A percentile compares a stretch with the other conserved stretches of the same genome.
These are phyloP conservation scores for Blastobotrys apis DNA, from an alignment of 1,139 yeast genomes.

Conservation along the genomic window DNA sequence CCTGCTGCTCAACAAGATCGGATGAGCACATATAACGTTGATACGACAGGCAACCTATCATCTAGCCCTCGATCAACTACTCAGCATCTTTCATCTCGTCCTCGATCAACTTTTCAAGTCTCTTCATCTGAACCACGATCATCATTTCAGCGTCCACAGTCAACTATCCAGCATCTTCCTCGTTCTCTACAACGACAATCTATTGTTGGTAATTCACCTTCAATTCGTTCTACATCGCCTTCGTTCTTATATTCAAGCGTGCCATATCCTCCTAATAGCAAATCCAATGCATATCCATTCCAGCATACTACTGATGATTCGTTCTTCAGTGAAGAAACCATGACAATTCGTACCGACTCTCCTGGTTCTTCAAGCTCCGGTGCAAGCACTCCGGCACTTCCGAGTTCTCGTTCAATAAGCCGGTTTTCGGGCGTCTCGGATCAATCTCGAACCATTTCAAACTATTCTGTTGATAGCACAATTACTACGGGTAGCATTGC, in stretches of 20 bases:
- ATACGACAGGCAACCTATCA: background rate
- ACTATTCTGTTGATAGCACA: background rate
- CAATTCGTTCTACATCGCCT: constrained; percentile 7
- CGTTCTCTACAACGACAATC: no score
- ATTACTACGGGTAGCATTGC: background rate
- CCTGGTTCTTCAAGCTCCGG: background rate
- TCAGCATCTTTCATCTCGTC: background rate
- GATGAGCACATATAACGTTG: constrained; percentile 4
- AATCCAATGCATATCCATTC: background rate
- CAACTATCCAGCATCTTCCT: no score
- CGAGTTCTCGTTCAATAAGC: background rate
- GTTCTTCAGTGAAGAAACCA: background rate
- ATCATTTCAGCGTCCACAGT: no score
- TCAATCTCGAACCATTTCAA: background rate
- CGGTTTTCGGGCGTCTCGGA: no score
- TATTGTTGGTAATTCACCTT: no score
- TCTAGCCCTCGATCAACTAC: background rate
- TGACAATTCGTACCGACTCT: background rate
- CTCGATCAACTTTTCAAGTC: no score
- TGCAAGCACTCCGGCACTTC: background rate
- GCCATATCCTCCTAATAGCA: constrained; percentile 1
- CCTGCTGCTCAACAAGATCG: background rate
- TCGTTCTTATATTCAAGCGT: background rate
- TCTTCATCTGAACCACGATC: no score
- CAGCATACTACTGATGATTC: background rate